Evolutionary conservation across 2,329 filamentous ascomycete species (phyloP).

Genomic region (Colletotrichum phormii): DNA sequence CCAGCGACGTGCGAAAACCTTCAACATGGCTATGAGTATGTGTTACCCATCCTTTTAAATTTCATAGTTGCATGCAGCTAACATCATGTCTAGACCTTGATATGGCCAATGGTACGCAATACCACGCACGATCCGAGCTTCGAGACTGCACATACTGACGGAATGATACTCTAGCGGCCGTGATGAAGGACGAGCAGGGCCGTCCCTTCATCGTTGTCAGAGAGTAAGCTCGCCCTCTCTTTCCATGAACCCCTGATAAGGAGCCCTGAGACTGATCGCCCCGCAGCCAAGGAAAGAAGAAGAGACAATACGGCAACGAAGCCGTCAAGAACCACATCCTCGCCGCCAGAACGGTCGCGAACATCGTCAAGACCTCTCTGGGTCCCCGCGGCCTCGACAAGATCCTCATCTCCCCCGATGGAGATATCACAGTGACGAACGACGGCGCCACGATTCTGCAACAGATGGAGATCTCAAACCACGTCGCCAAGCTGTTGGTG

Average conservation of each 20-base stretch:
- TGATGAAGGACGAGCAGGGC: conserved; percentile 98
- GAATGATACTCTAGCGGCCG: conserved; percentile 59
- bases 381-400: conserved; percentile 97
- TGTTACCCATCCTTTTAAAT: neutral
- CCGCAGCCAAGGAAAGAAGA: conserved; percentile 93
- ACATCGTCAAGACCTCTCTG: conserved; percentile 96
- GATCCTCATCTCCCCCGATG: conserved; percentile 97
- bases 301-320: conserved; percentile 94
- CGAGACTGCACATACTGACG: conserved; percentile 33
- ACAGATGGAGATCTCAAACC: conserved; percentile 99
- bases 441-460: conserved; percentile 97
- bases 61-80: conserved; percentile 42
- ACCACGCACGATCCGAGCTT: conserved; percentile 32
- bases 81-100: conserved; percentile 75
- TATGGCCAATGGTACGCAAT: conserved; percentile 79
- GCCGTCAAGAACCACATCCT: conserved; percentile 99
- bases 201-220: conserved; percentile 97
- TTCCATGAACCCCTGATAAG: conserved; percentile 12
- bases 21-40: conserved; percentile 43
- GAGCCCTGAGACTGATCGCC: conserved; percentile 37
- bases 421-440: conserved; percentile 99
- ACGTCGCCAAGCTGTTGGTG: conserved; percentile 95
- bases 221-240: conserved; percentile 74
- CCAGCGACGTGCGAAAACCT: conserved; percentile 31
- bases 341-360: conserved; percentile 93